Base-by-base conservation (phyloP, 768 basidiomycete genomes). In the Mycena kentingensis region DNA sequence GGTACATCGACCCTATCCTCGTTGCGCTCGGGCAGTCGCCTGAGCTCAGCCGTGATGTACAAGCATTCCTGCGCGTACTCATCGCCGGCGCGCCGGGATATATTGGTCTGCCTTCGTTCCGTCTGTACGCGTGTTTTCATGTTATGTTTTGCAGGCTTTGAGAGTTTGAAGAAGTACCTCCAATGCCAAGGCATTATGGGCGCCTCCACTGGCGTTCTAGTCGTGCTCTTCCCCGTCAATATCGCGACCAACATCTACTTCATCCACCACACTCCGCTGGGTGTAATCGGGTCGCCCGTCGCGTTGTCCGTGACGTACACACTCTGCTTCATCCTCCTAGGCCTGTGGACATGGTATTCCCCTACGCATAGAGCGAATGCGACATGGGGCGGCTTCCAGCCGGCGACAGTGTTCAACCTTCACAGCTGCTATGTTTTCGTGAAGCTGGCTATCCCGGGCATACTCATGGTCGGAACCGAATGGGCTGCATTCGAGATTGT, bases 401-500 rank as follows among this genome's bases (percentile, higher is more conserved):
- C 75, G 21, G 60, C 61, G 1, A 63, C 69, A 3, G 78, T 78
- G 11, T 55, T 88, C 32, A 75, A 85, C 52, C 24, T 60, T 10
- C 64, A 67, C 18, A 77, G 81, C 57, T 88, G 87, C 56, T 54
- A 72, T 31, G 62, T 62, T 19, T 90, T 90, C 66, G 74, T 87
- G 24, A 77, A 75, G 46, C 76, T 90, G 36, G 88, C 87, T 0
- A 60, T 90, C n/a, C 87, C 88, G 0, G 89, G 88, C 0, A 87
- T 90, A 37, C 60, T 88, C 24, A 89, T 89, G 87, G 80, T 89
- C 25, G 86, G 85, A 19, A 88, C 87, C 3, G 89, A 91, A 72
- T 91, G 88, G 88, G 85, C 84, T 37, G 85, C 88, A 0, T 91
- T 90, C 58, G 89, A 91, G 63, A 88, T 90, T 32, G 88, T 90